Base-by-base conservation (phyloP, 768 basidiomycete species). In the Mycena rebaudengoi region DNA sequence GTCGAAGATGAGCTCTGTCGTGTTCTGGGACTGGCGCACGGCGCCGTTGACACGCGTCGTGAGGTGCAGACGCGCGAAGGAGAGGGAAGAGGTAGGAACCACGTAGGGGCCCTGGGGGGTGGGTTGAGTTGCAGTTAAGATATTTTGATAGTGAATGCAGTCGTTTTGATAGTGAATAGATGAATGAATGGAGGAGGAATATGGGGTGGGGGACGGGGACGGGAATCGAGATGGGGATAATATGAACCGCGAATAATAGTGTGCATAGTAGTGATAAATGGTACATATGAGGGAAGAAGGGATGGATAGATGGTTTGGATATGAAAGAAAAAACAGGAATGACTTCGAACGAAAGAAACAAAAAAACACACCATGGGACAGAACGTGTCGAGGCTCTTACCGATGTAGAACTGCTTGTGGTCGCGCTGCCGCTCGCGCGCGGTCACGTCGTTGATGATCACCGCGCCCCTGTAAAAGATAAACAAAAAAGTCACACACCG, bases 1-100 rank as follows among this genome's bases (percentile, higher is more conserved):
- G 43, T 68, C 67, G 46, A 68, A 68, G 54, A 65, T 68, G 41
- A 68, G 67, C 60, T 68, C 67, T 4, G 67, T 58, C n/a, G 67
- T 68, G 57, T 65, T 68, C 64, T 68, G 67, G 32, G 67, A 68
- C 56, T 68, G 67, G 14, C 67, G 67, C 8, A 68, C 43, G n/a
- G 62, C 39, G 18, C 67, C 67, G 60, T 68, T 68, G 21, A 65
- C 67, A 21, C 45, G 57, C 1, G 67, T 65, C 12, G 67, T 68
- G 39, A 68, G 64, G 40, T 68, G 67, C 16, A 68, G 54, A 13
- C 48, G 25, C 32, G 35, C 29, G 44, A 59, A 68, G 28, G 64
- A 53, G 35, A 65, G 64, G 7, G 67, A 68, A 18, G 67, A 68
- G 12, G 67, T 28, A 1, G 67, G 67, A 26, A 68, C 64, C 29